phyloP scores from a whole-genome alignment of 257 asterid species.

The Gynochthodes officinalis region DNA sequence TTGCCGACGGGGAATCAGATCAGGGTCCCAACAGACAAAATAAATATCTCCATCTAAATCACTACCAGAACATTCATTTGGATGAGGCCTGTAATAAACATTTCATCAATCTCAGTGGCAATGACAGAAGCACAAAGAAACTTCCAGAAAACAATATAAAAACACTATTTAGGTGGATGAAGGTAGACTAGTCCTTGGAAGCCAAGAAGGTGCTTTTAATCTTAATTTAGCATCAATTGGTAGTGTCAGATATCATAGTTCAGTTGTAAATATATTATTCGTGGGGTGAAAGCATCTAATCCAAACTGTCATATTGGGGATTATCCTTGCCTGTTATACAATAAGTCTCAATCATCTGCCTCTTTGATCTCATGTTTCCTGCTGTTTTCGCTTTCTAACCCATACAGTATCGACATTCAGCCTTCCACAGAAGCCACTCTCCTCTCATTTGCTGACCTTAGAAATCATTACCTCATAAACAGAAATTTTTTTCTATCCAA shows the following conservation, averaged over 20 bases:
- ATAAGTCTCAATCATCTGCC: not conserved
- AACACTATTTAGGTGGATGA: not conserved
- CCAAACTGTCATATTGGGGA: not conserved
- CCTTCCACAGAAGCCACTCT: not conserved
- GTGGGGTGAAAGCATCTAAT: not conserved
- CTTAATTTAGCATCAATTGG: too few relatives aligned
- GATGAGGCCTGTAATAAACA: constrained; percentile 67
- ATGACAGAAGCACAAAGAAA: not conserved
- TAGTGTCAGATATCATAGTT: not conserved
- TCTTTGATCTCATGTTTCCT: not conserved
- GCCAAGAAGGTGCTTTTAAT: not conserved
- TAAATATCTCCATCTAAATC: constrained; percentile 95
- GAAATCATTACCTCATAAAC: not conserved
- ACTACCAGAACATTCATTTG: constrained; percentile 97
- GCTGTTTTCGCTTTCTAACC: not conserved
- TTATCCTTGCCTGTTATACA: not conserved
- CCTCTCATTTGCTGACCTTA: not conserved
- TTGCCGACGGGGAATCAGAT: constrained; percentile 57
- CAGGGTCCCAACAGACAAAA: constrained; percentile 89
- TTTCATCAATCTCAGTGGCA: not conserved
- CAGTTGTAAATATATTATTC: not conserved
- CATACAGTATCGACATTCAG: not conserved
- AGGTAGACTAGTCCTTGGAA: not conserved
- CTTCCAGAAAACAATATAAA: not conserved
- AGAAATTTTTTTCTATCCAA: not conserved